Evolutionary conservation across 1,284 basidiomycete genomes (phyloP).

Genomic region (Paramarasmius palmivorus): DNA sequence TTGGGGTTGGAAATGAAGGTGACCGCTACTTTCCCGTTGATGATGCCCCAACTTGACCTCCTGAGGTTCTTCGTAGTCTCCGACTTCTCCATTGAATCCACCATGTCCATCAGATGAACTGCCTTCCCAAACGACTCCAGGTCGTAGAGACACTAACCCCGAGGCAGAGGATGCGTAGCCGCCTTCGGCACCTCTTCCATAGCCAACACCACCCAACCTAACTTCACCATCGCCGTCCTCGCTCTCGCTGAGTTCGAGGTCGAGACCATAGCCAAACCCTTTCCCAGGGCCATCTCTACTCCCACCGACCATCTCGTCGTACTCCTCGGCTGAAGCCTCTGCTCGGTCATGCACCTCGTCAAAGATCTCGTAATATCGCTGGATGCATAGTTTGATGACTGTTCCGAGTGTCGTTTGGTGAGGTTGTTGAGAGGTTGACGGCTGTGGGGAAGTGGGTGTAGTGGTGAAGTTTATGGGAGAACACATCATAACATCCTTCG

Average conservation of each 20-base stretch:
- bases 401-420: conserved; percentile 66
- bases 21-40: no score
- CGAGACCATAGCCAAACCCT: background rate
- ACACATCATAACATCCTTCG: conserved; percentile 74
- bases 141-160: background rate
- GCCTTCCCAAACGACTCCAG: background rate
- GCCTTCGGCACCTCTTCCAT: background rate
- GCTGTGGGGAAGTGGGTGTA: conserved; percentile 21
- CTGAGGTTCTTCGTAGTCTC: background rate
- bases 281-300: background rate
- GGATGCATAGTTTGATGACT: conserved; percentile 76
- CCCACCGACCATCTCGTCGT: background rate
- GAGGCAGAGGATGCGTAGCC: background rate
- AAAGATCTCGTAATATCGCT: conserved; percentile 83
- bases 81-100: background rate
- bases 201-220: background rate
- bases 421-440: conserved; percentile 3
- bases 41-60: no score
- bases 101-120: background rate
- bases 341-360: conserved; percentile 72
- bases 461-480: background rate
- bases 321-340: conserved; percentile 45
- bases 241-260: conserved; percentile 6
- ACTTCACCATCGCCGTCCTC: background rate
- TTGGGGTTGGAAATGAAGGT: no score